Base-by-base conservation (phyloP, 495 filamentous ascomycete genomes). In the Darksidea phi region DNA sequence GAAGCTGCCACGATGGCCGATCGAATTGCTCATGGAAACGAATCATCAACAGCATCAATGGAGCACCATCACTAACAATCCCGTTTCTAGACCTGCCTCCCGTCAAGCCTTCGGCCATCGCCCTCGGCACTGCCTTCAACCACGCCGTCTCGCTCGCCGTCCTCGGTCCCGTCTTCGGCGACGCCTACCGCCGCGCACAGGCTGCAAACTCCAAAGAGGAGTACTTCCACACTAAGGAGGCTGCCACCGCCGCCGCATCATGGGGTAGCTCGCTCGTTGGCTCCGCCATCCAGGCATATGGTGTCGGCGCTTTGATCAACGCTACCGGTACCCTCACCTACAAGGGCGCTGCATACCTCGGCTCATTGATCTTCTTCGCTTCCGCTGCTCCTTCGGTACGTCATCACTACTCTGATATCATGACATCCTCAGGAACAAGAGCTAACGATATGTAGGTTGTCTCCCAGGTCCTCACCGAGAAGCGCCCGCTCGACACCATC, bases 61-160 rank as follows among this genome's bases (percentile, higher is more conserved):
- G 57, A 37, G 13, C n/a, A 15, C 45, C 24, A 26, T 23, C 17
- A 13, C 43, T 45, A 37, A 59, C 45, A 21, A 49, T 20, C 45
- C 37, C 20, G 20, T 17, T 43, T 24, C 1, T 69, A 95, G 90
- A 97, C 72, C 85, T 98, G 60, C 94, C 94, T 67, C 82, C 94
- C 43, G 94, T 98, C 70, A 97, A 96, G 86, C 94, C 94, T 49
- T 97, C 93, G 49, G 94, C 94, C 62, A 95, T 98, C 71, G 94
- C 93, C 65, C 83, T 97, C 67, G 94, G 94, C 75, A 95, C 94
- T 41, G 74, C 90, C 74, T 98, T 96, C 84, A 96, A 88, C 80
- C 93, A 98, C 77, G 86, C 83, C 59, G 82, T 83, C 49, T 88
- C 87, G 52, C 78, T 91, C 61, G 88, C 88, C 62, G 85, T 98